phyloP scores from a whole-genome alignment of 2,329 filamentous ascomycete genomes.

The Basipetospora chlamydospora region DNA sequence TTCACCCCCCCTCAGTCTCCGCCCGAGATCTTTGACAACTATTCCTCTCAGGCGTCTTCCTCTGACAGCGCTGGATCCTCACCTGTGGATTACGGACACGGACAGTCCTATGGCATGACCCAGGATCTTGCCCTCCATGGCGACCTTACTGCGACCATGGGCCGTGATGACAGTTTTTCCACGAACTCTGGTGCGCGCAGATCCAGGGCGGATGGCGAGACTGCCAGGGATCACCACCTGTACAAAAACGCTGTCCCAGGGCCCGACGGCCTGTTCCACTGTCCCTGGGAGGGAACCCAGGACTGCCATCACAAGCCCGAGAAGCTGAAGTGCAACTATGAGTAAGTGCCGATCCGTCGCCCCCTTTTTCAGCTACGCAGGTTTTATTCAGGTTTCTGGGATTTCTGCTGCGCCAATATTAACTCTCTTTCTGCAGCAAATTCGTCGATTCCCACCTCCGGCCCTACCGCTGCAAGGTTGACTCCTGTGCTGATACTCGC shows the following conservation, averaged over 20 bases:
- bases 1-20: conserved; percentile 6
- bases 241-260: conserved; percentile 53
- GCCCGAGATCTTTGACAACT: conserved; percentile 2
- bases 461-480: conserved; percentile 86
- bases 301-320: conserved; percentile 81
- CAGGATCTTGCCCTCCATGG: conserved; percentile 6
- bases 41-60: conserved; percentile 3
- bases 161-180: conserved; percentile 1
- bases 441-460: conserved; percentile 94
- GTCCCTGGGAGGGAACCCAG: conserved; percentile 62
- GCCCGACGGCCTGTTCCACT: conserved; percentile 78
- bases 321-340: conserved; percentile 97
- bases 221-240: conserved; percentile 50
- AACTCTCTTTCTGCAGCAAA: conserved; percentile 51
- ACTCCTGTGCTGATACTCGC: conserved; percentile 67
- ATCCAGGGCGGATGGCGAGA: conserved; percentile 37
- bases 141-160: conserved; percentile 6
- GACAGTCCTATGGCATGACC: conserved; percentile 1
- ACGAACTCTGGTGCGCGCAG: conserved; percentile 29
- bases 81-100: conserved; percentile 2
- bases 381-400: no score
- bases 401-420: no score
- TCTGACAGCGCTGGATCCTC: conserved; percentile 4
- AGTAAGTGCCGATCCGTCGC: conserved; percentile 46
- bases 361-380: no score